A percentile compares a stretch with the other conserved stretches of the same genome.
phyloP scores from a whole-genome alignment of 2,329 filamentous ascomycete species.

The Xylariaceae sp. region DNA sequence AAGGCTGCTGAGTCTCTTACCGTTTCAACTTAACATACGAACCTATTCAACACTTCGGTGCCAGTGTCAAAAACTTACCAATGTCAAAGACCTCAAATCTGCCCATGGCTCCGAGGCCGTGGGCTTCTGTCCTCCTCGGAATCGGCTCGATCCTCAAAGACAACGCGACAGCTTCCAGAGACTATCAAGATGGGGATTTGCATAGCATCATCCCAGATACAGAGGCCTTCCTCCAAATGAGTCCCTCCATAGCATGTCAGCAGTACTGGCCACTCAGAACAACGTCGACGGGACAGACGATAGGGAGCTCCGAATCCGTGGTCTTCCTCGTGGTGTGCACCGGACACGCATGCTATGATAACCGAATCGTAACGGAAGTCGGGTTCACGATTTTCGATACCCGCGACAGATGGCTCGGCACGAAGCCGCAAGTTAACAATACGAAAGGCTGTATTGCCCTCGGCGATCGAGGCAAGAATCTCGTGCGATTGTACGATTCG shows the following conservation, averaged over 20 bases:
- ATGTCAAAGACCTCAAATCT: not conserved
- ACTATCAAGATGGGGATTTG: not conserved
- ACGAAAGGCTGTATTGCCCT: slow-evolving; percentile 6
- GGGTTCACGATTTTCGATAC: slow-evolving; percentile 16
- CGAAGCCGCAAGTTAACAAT: not conserved
- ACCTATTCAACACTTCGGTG: not conserved
- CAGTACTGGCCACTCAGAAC: slow-evolving; percentile 6
- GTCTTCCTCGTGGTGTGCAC: slow-evolving; percentile 12
- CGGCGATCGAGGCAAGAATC: slow-evolving; percentile 11
- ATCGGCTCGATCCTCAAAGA: slow-evolving; percentile 8
- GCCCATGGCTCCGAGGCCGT: not conserved
- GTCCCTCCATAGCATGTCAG: slow-evolving; percentile 4
- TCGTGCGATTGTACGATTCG: slow-evolving; percentile 1
- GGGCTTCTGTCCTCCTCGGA: slow-evolving; percentile 8
- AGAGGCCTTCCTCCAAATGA: slow-evolving; percentile 7
- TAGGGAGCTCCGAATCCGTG: not conserved
- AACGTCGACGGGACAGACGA: not conserved
- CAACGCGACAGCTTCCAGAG: not conserved
- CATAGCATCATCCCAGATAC: slow-evolving; percentile 7
- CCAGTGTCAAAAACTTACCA: not conserved
- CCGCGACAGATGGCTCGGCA: slow-evolving; percentile 2
- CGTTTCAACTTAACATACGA: not conserved
- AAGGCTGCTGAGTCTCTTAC: too few species aligned
- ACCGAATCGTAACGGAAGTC: slow-evolving; percentile 9
- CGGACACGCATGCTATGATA: slow-evolving; percentile 8